These are phyloP conservation scores for Colletotrichum brevisporum DNA, from an alignment of 2,329 filamentous ascomycete genomes.

Conservation along the genomic window DNA sequence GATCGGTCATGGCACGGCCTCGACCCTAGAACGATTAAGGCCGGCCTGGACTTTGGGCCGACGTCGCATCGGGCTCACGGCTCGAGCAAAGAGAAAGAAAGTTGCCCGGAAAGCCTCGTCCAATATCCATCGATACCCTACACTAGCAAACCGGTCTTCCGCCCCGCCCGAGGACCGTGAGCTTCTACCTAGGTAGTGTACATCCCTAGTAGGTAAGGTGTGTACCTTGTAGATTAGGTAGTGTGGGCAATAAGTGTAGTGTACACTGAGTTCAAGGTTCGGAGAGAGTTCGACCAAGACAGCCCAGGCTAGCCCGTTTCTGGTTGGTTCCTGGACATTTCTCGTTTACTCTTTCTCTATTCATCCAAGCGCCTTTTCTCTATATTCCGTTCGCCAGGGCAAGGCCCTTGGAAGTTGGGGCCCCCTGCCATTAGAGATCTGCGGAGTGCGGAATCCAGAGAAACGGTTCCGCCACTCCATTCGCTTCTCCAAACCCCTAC, in stretches of 20 bases:
- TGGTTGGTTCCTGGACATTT: slow-evolving; percentile 11
- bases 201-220: no score
- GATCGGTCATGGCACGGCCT: not conserved
- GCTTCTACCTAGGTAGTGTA: not conserved
- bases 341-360: slow-evolving; percentile 42
- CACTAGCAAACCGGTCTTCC: not conserved
- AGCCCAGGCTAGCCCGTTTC: slow-evolving; percentile 17
- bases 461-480: slow-evolving; percentile 33
- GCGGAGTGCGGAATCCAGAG: slow-evolving; percentile 41
- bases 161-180: slow-evolving; percentile 7
- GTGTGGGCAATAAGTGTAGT: no score
- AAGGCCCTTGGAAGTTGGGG: no score
- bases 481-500: slow-evolving; percentile 31
- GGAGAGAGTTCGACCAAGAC: slow-evolving; percentile 18
- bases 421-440: slow-evolving; percentile 39
- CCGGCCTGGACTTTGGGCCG: slow-evolving; percentile 18
- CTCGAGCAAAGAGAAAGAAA: not conserved
- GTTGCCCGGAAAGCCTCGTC: not conserved
- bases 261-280: not conserved
- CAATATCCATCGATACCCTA: not conserved
- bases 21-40: not conserved
- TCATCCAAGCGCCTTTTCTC: slow-evolving; percentile 31
- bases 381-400: slow-evolving; percentile 13
- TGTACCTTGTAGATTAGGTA: no score
- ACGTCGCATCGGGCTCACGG: slow-evolving; percentile 8